Evolutionary conservation across 306 rosid species (phyloP), one percentile per base, ranked within the genome.

Genomic region (Echinosophora koreensis): DNA sequence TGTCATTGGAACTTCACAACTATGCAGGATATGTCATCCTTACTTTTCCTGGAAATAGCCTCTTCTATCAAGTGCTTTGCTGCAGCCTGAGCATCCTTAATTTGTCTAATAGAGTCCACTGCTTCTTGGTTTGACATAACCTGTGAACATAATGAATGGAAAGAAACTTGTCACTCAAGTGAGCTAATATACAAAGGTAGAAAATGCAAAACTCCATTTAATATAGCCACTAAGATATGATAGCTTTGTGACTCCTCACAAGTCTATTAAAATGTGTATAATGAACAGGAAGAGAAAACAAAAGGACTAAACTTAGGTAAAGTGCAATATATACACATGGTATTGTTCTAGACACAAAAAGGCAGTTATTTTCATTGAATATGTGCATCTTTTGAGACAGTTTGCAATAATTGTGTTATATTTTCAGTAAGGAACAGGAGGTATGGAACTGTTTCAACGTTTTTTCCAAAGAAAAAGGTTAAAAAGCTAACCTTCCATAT

Each of bases 21-120:
- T 15, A 88, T 83, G 82, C 85, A 83, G 69, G 92, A 88, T 67
- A 86, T 88, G 78, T 88, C 89, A 75, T 88, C 89, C 80, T 83
- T 88, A 52, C 92, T 86, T 54, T 76, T 86, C 81, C 30, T 88
- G 17, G 83, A 69, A n/a, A 88, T 32, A 14, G 92, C 89, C 17
- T 77, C 86, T 49, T 88, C 88, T 56, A 86, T 86, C 59, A 86
- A 82, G 37, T 70, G 83, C 39, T 78, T 83, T 44, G 91, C 91
- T 7, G 92, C 89, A 42, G 69, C 68, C 37, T 68, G 79, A 5
- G 88, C 85, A 73, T 88, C 89, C 69, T 85, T 83, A 39, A 73
- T 71, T 46, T 83, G 66, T 69, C 78, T 66, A 5, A 85, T 83
- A 44, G 77, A 79, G 30, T 88, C 86, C 17, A 86, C 89, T 16